Conservation (phyloP, 2,329 filamentous ascomycete species). For the Ceratocystis smalleyi region DNA sequence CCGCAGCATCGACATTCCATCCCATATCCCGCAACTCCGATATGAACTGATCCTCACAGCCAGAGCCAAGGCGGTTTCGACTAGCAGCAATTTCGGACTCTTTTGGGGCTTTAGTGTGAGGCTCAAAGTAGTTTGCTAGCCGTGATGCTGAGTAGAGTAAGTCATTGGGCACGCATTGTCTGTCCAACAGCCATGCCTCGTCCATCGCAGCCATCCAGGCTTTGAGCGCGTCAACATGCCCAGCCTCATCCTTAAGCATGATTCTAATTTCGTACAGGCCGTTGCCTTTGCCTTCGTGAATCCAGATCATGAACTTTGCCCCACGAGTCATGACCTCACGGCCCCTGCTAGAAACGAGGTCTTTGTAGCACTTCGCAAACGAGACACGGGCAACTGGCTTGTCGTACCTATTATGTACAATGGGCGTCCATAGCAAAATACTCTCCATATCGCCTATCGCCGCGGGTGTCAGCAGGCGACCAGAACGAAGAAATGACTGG, state of each 20-base stretch:
- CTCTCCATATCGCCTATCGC: conserved; percentile 50
- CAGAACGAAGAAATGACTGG: conserved; percentile 37
- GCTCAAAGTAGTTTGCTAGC: background rate
- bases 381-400: conserved; percentile 26
- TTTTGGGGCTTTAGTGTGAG: background rate
- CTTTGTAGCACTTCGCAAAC: conserved; percentile 29
- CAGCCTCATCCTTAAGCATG: conserved; percentile 24
- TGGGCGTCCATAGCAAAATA: conserved; percentile 37
- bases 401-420: conserved; percentile 22
- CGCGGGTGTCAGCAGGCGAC: conserved; percentile 43
- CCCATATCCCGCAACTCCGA: conserved; percentile 21
- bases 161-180: background rate
- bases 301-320: conserved; percentile 11
- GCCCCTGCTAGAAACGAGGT: conserved; percentile 23
- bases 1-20: conserved; percentile 25
- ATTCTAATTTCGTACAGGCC: conserved; percentile 23
- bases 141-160: background rate
- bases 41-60: conserved; percentile 21
- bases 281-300: conserved; percentile 10
- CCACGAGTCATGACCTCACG: conserved; percentile 22
- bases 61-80: background rate
- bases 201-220: conserved; percentile 28
- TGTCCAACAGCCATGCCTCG: conserved; percentile 24
- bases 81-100: background rate
- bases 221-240: conserved; percentile 22